phyloP scores from a whole-genome alignment of 331 rosid species.

The Ulmus americana region DNA sequence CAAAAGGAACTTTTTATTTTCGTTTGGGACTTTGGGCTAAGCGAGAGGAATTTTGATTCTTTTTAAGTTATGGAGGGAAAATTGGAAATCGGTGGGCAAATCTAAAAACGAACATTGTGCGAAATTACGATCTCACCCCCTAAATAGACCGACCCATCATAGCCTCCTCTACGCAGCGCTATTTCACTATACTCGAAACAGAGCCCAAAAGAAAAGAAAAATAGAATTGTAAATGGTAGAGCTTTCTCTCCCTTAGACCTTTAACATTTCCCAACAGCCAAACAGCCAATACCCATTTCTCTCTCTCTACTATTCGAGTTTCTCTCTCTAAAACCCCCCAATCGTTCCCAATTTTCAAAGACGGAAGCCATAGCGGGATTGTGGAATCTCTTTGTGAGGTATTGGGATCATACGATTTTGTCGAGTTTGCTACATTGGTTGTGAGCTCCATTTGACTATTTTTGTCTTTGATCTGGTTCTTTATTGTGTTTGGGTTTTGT shows the following conservation, averaged over 20 bases:
- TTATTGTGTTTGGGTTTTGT: not conserved
- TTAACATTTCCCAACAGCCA: not conserved
- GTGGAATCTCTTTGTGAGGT: constrained; percentile 14
- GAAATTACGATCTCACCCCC: constrained; percentile 15
- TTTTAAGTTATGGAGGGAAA: constrained; percentile 13
- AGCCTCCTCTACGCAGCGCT: not conserved
- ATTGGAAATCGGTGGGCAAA: constrained; percentile 1
- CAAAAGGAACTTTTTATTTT: too few species aligned
- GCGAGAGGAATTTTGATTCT: too few species aligned
- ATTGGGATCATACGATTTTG: constrained; percentile 21
- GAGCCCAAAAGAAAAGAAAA: not conserved
- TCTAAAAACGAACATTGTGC: not conserved
- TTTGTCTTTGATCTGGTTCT: constrained; percentile 38
- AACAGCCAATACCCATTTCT: not conserved
- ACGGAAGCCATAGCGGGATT: constrained; percentile 20
- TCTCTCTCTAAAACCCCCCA: constrained; percentile 30
- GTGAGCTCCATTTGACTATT: constrained; percentile 21
- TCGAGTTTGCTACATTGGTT: constrained; percentile 43
- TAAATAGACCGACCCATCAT: constrained; percentile 2
- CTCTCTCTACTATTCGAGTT: constrained; percentile 18
- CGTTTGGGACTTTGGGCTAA: too few species aligned
- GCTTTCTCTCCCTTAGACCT: constrained; percentile 5
- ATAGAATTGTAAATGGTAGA: not conserved
- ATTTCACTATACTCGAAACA: not conserved
- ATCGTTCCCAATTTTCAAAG: constrained; percentile 1